A percentile compares a stretch with the other conserved stretches of the same genome.
phyloP scores from a whole-genome alignment of 164 flowering plant species.

The Pachysandra terminalis region DNA sequence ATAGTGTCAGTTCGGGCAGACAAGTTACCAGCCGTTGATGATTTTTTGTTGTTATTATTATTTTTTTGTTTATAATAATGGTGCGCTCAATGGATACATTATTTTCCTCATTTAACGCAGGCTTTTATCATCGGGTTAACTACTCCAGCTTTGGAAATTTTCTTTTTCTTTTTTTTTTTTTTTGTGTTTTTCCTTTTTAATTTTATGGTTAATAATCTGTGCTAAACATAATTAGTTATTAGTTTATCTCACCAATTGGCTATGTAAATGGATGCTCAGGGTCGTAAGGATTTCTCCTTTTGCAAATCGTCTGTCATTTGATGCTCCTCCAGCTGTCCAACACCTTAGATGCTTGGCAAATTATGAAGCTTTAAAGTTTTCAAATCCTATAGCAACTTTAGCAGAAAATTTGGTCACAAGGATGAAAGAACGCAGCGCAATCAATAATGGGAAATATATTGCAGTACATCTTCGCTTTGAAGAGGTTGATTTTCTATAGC shows the following conservation, averaged over 20 bases:
- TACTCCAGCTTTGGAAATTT: too few relatives aligned
- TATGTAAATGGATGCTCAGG: constrained; percentile 36
- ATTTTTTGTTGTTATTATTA: too few relatives aligned
- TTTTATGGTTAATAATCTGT: neutral
- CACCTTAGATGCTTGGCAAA: constrained; percentile 94
- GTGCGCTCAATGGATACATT: too few relatives aligned
- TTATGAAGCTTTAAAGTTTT: constrained; percentile 80
- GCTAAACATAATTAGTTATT: neutral
- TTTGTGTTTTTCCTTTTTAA: too few relatives aligned
- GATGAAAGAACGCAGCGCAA: constrained; percentile 76
- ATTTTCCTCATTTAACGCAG: too few relatives aligned
- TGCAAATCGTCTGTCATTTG: constrained; percentile 88
- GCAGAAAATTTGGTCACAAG: constrained; percentile 70
- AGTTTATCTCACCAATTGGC: neutral
- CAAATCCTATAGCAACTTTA: constrained; percentile 56
- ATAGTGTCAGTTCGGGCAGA: too few relatives aligned
- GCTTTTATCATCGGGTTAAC: too few relatives aligned
- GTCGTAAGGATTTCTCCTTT: constrained; percentile 93
- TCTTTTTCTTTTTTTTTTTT: too few relatives aligned
- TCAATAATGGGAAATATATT: constrained; percentile 70
- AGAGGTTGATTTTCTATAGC: constrained; percentile 49
- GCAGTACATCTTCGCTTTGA: constrained; percentile 98
- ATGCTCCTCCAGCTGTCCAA: constrained; percentile 88
- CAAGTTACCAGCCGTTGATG: too few relatives aligned
- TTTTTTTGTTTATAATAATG: too few relatives aligned